Percentiles rank a stretch among this genome's conserved stretches.
phyloP scores from a whole-genome alignment of 441 rosid genomes.

The Pelargonium cotyledonis region DNA sequence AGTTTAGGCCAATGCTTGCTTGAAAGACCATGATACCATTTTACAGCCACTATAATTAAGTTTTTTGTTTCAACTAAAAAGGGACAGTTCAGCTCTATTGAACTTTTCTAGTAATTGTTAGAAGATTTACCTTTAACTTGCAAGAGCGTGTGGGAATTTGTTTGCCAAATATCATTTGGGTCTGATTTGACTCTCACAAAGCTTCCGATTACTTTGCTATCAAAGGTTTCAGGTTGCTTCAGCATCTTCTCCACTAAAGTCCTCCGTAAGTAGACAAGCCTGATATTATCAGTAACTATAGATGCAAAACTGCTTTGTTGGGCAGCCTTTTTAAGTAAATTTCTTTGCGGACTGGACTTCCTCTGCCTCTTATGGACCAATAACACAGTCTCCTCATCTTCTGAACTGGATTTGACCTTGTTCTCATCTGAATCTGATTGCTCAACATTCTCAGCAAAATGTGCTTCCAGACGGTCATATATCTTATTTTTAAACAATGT shows the following conservation, averaged over 20 bases:
- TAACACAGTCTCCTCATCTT: slow-evolving; percentile 14
- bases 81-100: neutral
- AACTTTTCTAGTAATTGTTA: neutral
- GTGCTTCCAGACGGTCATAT: slow-evolving; percentile 32
- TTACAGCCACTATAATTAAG: neutral
- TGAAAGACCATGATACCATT: neutral
- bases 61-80: neutral
- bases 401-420: slow-evolving; percentile 19
- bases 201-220: slow-evolving; percentile 41
- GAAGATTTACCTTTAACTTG: slow-evolving; percentile 44
- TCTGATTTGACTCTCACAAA: slow-evolving; percentile 45
- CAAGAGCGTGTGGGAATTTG: slow-evolving; percentile 35
- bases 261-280: slow-evolving; percentile 43
- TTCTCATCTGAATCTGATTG: slow-evolving; percentile 19
- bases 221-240: slow-evolving; percentile 36
- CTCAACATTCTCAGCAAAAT: slow-evolving; percentile 38
- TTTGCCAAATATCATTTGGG: slow-evolving; percentile 36
- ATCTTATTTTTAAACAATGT: slow-evolving; percentile 28
- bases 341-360: slow-evolving; percentile 12
- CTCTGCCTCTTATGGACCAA: slow-evolving; percentile 19
- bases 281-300: slow-evolving; percentile 36
- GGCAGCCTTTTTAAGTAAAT: slow-evolving; percentile 20
- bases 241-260: slow-evolving; percentile 41
- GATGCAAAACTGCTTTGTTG: slow-evolving; percentile 37
- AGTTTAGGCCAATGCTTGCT: no score